These are phyloP conservation scores for Populus hybrid DNA, from an alignment of 441 rosid species.

Conservation along the genomic window DNA sequence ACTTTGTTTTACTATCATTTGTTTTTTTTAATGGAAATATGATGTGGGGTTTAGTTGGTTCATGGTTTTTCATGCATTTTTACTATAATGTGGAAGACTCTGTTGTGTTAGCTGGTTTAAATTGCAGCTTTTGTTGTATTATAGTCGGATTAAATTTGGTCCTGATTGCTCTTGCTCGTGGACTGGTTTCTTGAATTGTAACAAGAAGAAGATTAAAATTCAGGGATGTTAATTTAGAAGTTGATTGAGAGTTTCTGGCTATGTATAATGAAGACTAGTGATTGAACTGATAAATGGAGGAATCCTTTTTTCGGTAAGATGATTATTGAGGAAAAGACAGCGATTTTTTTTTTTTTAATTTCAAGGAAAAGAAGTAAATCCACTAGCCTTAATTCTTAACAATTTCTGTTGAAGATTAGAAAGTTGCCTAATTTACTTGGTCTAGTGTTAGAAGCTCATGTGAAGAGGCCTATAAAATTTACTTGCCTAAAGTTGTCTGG, in stretches of 20 bases:
- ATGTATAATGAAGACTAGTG: background rate
- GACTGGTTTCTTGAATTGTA: background rate
- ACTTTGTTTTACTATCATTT: background rate
- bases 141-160: background rate
- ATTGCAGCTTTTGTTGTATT: background rate
- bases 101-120: background rate
- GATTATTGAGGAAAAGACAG: background rate
- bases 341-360: background rate
- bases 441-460: background rate
- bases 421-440: background rate
- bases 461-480: background rate
- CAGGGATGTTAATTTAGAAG: constrained; percentile 4
- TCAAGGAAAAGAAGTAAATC: background rate
- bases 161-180: background rate
- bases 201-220: background rate
- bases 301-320: background rate
- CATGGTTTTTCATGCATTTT: background rate
- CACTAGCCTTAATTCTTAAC: background rate
- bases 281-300: background rate
- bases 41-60: background rate
- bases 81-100: background rate
- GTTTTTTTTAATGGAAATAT: background rate
- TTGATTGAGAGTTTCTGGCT: background rate
- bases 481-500: too few species aligned
- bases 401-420: background rate